Evolutionary conservation across 495 filamentous ascomycete species (phyloP).

Genomic region (Neurospora sublineolata): DNA sequence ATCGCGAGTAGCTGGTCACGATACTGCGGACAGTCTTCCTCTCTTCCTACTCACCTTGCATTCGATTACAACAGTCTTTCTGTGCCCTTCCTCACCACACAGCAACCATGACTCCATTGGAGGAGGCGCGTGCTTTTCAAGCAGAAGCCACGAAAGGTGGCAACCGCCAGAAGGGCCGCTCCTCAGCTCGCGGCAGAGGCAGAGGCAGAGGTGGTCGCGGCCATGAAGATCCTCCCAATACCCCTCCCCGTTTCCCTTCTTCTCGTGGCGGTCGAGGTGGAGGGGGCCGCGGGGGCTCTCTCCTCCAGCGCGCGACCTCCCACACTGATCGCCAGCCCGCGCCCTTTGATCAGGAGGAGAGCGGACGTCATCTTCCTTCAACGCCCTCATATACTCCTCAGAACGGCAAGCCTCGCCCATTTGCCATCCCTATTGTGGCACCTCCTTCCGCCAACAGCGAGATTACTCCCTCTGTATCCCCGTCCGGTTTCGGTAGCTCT

Average conservation of each 20-base stretch:
- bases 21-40: neutral
- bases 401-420: neutral
- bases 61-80: neutral
- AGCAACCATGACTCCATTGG: neutral
- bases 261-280: neutral
- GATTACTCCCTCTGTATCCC: neutral
- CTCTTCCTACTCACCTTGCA: neutral
- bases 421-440: neutral
- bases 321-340: neutral
- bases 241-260: neutral
- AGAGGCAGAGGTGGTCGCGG: neutral
- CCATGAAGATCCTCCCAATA: neutral
- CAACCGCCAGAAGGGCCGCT: neutral
- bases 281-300: neutral
- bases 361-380: neutral
- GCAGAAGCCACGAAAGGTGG: neutral
- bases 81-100: neutral
- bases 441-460: neutral
- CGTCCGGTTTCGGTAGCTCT: neutral
- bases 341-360: neutral
- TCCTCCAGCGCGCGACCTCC: neutral
- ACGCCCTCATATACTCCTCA: neutral
- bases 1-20: neutral
- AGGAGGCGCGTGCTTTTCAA: neutral
- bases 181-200: neutral